phyloP scores from a whole-genome alignment of 495 filamentous ascomycete genomes.

The Xylona heveae region DNA sequence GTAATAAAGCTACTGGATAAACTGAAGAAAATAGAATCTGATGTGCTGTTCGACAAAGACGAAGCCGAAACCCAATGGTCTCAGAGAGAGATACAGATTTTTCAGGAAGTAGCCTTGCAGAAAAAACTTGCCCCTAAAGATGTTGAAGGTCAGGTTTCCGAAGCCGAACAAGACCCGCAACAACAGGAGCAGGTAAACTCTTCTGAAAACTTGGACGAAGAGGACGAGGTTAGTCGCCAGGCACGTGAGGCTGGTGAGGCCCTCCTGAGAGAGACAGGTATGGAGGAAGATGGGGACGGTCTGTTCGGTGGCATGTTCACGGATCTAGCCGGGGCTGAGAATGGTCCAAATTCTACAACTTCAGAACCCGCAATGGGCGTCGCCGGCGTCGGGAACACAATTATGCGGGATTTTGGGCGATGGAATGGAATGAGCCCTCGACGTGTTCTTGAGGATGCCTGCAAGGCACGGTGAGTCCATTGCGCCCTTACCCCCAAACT shows the following conservation, averaged over 20 bases:
- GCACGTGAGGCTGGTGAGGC: slow-evolving; percentile 26
- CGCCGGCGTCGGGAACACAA: slow-evolving; percentile 27
- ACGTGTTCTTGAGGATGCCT: slow-evolving; percentile 65
- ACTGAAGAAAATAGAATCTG: slow-evolving; percentile 54
- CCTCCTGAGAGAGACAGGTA: slow-evolving; percentile 24
- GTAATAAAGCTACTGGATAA: slow-evolving; percentile 44
- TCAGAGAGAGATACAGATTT: slow-evolving; percentile 38
- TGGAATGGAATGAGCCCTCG: slow-evolving; percentile 48
- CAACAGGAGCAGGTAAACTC: too few species aligned
- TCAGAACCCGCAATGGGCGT: slow-evolving; percentile 27
- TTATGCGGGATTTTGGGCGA: slow-evolving; percentile 66
- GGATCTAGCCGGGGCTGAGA: slow-evolving; percentile 20
- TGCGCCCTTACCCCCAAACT: neutral
- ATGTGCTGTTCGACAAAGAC: slow-evolving; percentile 65
- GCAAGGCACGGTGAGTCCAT: slow-evolving; percentile 46
- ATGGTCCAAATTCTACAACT: slow-evolving; percentile 27
- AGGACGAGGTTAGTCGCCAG: slow-evolving; percentile 25
- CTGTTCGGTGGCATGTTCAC: slow-evolving; percentile 52
- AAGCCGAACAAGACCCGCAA: too few species aligned
- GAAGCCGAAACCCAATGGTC: slow-evolving; percentile 60
- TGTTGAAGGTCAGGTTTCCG: neutral
- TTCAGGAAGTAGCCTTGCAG: slow-evolving; percentile 26
- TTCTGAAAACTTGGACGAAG: neutral
- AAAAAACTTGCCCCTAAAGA: slow-evolving; percentile 13
- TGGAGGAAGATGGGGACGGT: slow-evolving; percentile 29